Evolutionary conservation across 768 basidiomycete genomes (phyloP), one percentile per base, ranked within the genome.

Genomic region (Candolleomyces eurysporus): DNA sequence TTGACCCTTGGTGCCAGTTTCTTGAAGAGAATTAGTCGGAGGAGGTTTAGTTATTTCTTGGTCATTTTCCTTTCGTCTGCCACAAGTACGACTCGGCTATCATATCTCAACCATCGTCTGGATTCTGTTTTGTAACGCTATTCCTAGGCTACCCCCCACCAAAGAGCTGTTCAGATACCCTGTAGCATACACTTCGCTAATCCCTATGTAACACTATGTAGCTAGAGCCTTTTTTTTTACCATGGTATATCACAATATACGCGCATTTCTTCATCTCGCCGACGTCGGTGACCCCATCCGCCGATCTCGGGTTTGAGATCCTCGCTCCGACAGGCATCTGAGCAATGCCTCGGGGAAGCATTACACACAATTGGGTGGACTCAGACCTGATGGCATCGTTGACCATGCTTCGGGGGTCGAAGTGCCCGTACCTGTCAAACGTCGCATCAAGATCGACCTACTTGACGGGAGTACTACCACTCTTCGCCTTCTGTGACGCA

Each of bases 261-360:
- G 17, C 10, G 21, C 46, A 7, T 14, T n/a, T n/a, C 49, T 21
- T 9, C 26, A 51, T 22, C 26, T 26, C 49, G 49, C 1, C 49
- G 49, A 26, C 32, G 36, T 53, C 31, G 14, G 1, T 8, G 54
- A 40, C 40, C 9, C 54, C 31, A 56, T 56, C 54, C 54, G 54
- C 54, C 54, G 42, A 56, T 56, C 54, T 56, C 54, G 54, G 54
- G 22, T 56, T 56, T 36, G 54, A 56, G 54, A 56, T 56, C 54
- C 54, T 42, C 54, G 54, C 36, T 39, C 40, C 42, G 54, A 56
- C 39, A 7, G 36, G 36, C n/a, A 42, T 56, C 39, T 56, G 40
- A 19, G 36, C 8, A 56, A 56, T n/a, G 39, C 54, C 54, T 56
- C 54, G 54, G 54, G 7, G 54, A 56, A 56, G 54, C 54, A n/a